A percentile compares a stretch with the other conserved stretches of the same genome.
Conservation (phyloP, 108 stramenopile species). For the Halocafeteria seosinensis region DNA sequence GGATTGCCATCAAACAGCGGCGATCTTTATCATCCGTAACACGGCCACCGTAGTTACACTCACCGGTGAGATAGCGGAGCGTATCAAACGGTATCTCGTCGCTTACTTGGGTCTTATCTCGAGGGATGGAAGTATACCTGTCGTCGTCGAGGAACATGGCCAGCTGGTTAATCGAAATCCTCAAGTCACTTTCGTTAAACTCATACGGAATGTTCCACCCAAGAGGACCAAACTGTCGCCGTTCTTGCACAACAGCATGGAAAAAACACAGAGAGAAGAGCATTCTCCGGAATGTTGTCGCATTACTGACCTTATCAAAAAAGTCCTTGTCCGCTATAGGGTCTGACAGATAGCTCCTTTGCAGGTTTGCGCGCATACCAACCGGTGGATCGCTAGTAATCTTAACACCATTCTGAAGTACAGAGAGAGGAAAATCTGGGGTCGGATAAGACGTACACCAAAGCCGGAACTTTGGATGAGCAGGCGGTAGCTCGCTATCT, state of each 20-base stretch:
- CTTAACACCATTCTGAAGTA: constrained; percentile 52
- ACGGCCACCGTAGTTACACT: constrained; percentile 51
- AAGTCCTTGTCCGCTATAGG: constrained; percentile 39
- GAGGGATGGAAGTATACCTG: neutral
- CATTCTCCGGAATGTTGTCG: constrained; percentile 25
- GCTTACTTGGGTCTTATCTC: neutral
- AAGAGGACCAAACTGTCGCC: constrained; percentile 41
- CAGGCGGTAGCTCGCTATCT: neutral
- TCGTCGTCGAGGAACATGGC: constrained; percentile 39
- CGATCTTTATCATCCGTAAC: constrained; percentile 52
- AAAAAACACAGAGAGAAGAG: constrained; percentile 43
- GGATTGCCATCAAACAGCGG: constrained; percentile 23
- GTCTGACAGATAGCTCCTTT: constrained; percentile 23
- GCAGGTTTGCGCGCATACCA: constrained; percentile 38
- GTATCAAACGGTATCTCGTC: constrained; percentile 33
- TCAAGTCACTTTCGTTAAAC: constrained; percentile 43
- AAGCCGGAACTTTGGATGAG: constrained; percentile 37
- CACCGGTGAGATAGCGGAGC: constrained; percentile 35
- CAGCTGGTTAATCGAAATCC: constrained; percentile 37
- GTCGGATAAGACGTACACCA: constrained; percentile 46
- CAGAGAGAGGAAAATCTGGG: constrained; percentile 41
- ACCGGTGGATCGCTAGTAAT: constrained; percentile 54
- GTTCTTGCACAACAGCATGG: constrained; percentile 47
- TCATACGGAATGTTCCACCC: constrained; percentile 56
- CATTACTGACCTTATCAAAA: constrained; percentile 19